Percentiles rank a stretch among this genome's conserved stretches.
Evolutionary conservation across 148 eudicot species (phyloP).

Genomic region (Agrostemma githago): DNA sequence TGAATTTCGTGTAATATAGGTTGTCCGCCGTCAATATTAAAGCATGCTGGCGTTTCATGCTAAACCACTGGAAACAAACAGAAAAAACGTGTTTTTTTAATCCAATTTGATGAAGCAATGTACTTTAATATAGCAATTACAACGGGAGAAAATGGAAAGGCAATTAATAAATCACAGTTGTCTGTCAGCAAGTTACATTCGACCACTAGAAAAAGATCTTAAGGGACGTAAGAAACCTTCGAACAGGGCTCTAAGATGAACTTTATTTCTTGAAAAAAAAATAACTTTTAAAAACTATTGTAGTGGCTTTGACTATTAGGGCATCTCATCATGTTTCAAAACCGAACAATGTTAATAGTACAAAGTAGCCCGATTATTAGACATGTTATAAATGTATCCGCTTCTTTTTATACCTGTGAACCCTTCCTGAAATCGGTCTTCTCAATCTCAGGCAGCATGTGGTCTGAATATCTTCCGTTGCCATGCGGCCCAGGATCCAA

Average conservation of each 20-base stretch:
- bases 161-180: no score
- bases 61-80: constrained; percentile 49
- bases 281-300: no score
- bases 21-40: constrained; percentile 48
- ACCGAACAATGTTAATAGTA: background rate
- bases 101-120: background rate
- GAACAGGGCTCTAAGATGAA: no score
- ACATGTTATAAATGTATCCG: background rate
- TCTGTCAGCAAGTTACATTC: no score
- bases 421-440: constrained; percentile 48
- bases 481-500: constrained; percentile 63
- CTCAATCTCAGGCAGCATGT: constrained; percentile 61
- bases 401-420: constrained; percentile 40
- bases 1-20: constrained; percentile 54
- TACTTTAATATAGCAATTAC: background rate
- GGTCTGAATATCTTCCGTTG: constrained; percentile 50
- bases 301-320: background rate
- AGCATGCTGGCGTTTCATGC: constrained; percentile 56
- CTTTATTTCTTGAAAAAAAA: no score
- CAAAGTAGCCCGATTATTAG: background rate
- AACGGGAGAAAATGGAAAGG: background rate
- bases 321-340: background rate
- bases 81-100: background rate
- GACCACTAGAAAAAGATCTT: no score
- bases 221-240: no score